Conservation (phyloP, 129 eudicot genomes). For the Oenanthe sinensis region DNA sequence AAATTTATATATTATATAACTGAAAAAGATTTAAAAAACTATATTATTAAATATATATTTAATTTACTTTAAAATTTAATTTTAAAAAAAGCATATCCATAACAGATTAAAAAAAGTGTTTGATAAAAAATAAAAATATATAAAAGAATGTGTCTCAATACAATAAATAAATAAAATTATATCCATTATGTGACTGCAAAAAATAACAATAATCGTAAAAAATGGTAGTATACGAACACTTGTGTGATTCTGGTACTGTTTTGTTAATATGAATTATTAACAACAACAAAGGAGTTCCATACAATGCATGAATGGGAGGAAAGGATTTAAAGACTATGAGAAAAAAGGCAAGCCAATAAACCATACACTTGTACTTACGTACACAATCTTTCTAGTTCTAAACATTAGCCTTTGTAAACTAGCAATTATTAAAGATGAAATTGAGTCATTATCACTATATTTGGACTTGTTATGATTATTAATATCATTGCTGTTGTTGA, state of each 20-base stretch:
- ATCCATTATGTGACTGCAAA: neutral
- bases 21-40: no score
- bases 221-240: no score
- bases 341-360: neutral
- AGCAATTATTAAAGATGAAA: neutral
- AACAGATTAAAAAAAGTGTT: no score
- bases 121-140: no score
- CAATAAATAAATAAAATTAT: no score
- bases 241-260: no score
- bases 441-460: neutral
- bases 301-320: neutral
- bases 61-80: no score
- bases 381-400: neutral
- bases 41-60: no score
- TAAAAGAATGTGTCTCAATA: no score
- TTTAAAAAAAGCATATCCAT: no score
- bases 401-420: neutral
- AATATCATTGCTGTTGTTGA: neutral
- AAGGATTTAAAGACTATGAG: neutral
- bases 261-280: neutral
- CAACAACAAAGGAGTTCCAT: neutral
- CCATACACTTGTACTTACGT: neutral
- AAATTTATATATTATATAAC: no score
- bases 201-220: no score
- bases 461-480: neutral